Percentiles rank a stretch among this genome's conserved stretches.
These are phyloP conservation scores for Mortierella hygrophila DNA, from an alignment of 192 early-diverging fungal species.

Conservation along the genomic window DNA sequence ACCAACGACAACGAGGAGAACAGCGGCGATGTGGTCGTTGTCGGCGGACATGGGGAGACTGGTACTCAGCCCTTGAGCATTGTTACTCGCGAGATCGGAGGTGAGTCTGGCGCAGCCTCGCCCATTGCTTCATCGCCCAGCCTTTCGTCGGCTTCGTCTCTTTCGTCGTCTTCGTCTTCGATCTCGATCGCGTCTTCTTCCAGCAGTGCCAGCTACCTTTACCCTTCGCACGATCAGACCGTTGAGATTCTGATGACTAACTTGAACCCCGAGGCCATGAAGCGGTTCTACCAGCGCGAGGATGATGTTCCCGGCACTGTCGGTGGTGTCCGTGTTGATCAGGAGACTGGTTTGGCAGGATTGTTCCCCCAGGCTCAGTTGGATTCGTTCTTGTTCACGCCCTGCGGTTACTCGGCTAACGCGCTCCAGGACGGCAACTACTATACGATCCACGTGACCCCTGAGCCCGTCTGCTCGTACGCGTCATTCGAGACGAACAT, in stretches of 20 bases:
- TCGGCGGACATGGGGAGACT: conserved; percentile 23
- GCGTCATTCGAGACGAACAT: conserved; percentile 99
- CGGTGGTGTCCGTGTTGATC: conserved; percentile 77
- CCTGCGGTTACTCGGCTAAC: conserved; percentile 98
- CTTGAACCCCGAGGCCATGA: conserved; percentile 84
- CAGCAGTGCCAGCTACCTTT: conserved; percentile 45
- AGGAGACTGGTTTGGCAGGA: conserved; percentile 81
- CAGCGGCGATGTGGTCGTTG: conserved; percentile 27
- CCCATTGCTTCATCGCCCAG: conserved; percentile 5
- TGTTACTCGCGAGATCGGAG: conserved; percentile 16
- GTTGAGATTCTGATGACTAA: conserved; percentile 98
- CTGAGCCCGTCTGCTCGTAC: conserved; percentile 97
- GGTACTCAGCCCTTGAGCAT: conserved; percentile 36
- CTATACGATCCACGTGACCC: conserved; percentile 98
- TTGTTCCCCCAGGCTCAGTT: conserved; percentile 86
- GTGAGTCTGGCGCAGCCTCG: conserved; percentile 25
- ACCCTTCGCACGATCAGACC: conserved; percentile 83
- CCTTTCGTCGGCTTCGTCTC: conserved; percentile 28
- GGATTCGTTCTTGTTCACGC: conserved; percentile 94
- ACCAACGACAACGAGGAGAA: conserved; percentile 44
- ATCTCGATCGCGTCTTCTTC: conserved; percentile 49
- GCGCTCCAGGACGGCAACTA: conserved; percentile 85
- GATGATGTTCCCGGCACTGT: conserved; percentile 72
- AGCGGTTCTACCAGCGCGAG: conserved; percentile 76
- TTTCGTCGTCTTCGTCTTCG: conserved; percentile 50